Evolutionary conservation across 2,329 filamentous ascomycete species (phyloP).

Genomic region (Epichloe baconii): DNA sequence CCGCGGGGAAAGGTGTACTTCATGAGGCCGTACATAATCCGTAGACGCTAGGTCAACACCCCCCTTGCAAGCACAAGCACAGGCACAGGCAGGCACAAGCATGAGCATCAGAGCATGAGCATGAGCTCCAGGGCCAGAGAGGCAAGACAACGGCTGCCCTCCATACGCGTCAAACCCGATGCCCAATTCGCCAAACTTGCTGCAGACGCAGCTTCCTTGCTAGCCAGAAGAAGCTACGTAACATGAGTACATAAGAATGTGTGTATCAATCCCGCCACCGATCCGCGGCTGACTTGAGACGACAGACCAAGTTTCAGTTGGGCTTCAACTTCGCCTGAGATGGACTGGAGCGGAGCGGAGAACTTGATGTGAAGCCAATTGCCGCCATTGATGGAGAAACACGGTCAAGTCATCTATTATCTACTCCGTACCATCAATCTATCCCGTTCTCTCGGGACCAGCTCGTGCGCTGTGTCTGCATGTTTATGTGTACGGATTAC

Average conservation of each 20-base stretch:
- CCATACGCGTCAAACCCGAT: slow-evolving; percentile 1
- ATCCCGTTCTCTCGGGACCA: slow-evolving; percentile 9
- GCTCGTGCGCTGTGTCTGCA: slow-evolving; percentile 4
- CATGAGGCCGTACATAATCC: too few species aligned
- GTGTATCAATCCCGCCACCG: not conserved
- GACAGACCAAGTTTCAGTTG: not conserved
- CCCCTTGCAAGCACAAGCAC: too few species aligned
- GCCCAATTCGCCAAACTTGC: not conserved
- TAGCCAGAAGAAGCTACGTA: not conserved
- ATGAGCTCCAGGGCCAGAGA: not conserved
- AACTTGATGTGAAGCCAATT: not conserved
- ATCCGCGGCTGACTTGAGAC: not conserved
- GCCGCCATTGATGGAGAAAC: not conserved
- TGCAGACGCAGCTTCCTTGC: not conserved
- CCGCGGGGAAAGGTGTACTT: not conserved
- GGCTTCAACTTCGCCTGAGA: not conserved
- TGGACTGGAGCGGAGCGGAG: not conserved
- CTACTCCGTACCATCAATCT: not conserved
- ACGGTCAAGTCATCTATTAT: not conserved
- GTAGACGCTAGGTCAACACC: too few species aligned
- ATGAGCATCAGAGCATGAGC: not conserved
- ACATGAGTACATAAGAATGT: too few species aligned
- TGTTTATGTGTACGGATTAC: not conserved
- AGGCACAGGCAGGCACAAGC: too few species aligned
- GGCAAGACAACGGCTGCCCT: not conserved